phyloP scores from a whole-genome alignment of 495 filamentous ascomycete species.

The Aspergillus leporis region DNA sequence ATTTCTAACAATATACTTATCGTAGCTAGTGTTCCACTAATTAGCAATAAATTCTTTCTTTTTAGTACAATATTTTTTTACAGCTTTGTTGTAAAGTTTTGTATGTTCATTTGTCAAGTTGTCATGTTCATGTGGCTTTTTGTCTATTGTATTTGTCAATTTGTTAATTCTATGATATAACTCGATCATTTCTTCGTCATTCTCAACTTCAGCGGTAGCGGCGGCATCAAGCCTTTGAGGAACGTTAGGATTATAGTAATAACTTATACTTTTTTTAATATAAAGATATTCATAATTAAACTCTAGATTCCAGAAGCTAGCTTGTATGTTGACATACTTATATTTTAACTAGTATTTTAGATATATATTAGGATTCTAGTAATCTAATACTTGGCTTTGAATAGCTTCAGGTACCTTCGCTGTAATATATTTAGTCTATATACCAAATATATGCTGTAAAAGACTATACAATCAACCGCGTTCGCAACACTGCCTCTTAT shows the following conservation, averaged over 20 bases:
- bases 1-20: conserved; percentile 14
- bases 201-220: conserved; percentile 5
- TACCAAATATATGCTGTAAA: neutral
- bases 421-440: conserved; percentile 4
- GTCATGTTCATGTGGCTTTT: neutral
- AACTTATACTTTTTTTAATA: conserved; percentile 11
- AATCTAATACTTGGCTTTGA: conserved; percentile 4
- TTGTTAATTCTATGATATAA: neutral
- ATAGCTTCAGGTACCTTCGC: conserved; percentile 13
- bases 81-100: conserved; percentile 10
- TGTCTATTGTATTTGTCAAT: conserved; percentile 5
- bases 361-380: conserved; percentile 5
- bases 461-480: conserved; percentile 1
- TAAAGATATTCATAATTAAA: conserved; percentile 10
- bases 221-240: conserved; percentile 14
- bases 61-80: neutral
- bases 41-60: conserved; percentile 8
- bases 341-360: conserved; percentile 10
- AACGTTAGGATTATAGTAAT: conserved; percentile 11
- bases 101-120: conserved; percentile 1
- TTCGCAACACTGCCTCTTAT: conserved; percentile 8
- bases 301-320: conserved; percentile 7
- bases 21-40: conserved; percentile 9
- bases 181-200: conserved; percentile 3
- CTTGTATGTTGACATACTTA: conserved; percentile 2